Base-by-base conservation (phyloP, 2,329 filamentous ascomycete genomes). In the Colletotrichum sp. region DNA sequence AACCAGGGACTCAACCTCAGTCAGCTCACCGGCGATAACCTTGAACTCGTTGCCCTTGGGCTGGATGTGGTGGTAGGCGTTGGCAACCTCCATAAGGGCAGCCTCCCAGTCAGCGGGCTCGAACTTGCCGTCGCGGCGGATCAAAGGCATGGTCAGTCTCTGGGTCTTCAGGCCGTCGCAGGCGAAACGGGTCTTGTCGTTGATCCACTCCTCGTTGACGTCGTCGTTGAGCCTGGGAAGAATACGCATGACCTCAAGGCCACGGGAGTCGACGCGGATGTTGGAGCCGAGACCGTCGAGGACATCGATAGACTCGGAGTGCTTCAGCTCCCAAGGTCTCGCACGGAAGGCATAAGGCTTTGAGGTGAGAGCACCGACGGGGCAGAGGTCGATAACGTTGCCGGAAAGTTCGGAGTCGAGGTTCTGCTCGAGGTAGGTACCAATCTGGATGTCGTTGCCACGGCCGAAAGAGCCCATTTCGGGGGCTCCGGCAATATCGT, bases 171-270 rank as follows among this genome's bases (percentile, higher is more conserved):
- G 90, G 66, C 97, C 97, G 84, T 99, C 97, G 84, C 96, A 98
- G 56, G 97, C 96, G 84, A 98, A 99, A 78, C 97, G 93, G 55
- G 95, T 93, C 91, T 98, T 99, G 89, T 99, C 97, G 86, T 98
- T 97, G 85, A 99, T 98, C 97, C 97, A 99, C 86, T 99, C 97
- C 88, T 99, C 97, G 85, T 99, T 99, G 81, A 99, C 93, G 81
- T 98, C 96, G 83, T 99, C 97, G 84, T 99, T 99, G 77, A 99
- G 90, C 81, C 97, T 92, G 75, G 97, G 97, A 18, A 98, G 84
- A 76, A 99, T 91, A 80, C 97, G 94, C 96, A 99, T 98, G 67
- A 99, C 96, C 87, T 98, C 96, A 79, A 98, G 89, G 75, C 97
- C 97, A 82, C 97, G 93, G 74, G 96, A 94, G 86, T 99, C 97